Evolutionary conservation across 805 yeast genomes (phyloP), one percentile per base, ranked within the genome.

Genomic region (Teunomyces tritomae): DNA sequence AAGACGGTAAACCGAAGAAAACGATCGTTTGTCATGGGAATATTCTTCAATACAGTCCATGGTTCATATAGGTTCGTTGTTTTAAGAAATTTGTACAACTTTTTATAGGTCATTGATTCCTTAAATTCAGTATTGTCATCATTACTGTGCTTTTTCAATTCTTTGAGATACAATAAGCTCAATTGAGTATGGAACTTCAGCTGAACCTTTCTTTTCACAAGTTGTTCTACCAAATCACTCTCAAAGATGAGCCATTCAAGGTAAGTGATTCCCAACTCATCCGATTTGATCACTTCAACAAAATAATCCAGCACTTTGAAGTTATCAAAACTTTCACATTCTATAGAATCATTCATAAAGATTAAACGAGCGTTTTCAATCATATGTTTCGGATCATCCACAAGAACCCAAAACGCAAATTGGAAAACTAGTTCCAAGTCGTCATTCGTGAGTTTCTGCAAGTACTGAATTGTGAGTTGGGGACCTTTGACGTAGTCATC

Each of bases 331-430:
- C 79, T 68, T 49, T 81, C 84, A 49, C 87, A 77, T 52, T 80
- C 81, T 9, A 77, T 74, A 0, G 86, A 71, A 45, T 84, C 85
- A 48, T 79, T 82, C 75, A 88, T 73, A 54, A 90, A 90, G 0
- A 92, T 71, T 16, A 68, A 50, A 47, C 62, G 55, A 30, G 78
- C 78, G 57, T 71, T 64, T 5, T 58, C 48, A 9, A 36, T 43
- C 6, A 50, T 14, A 30, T 37, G 26, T 20, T 35, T 47, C 7
- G 17, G n/a, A 8, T 37, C 46, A 29, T 62, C 68, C 1, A 60
- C 56, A 35, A 85, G 64, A 7, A 84, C 73, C 78, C 83, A 79
- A 17, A 67, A 56, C 0, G 87, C 62, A 60, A 75, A 85, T 49
- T 81, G 66, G 37, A 89, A 76, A 1, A 89, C 73, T 11, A 86